These are phyloP conservation scores for Cytospora piceicola DNA, from an alignment of 2,329 filamentous ascomycete species.

Conservation along the genomic window DNA sequence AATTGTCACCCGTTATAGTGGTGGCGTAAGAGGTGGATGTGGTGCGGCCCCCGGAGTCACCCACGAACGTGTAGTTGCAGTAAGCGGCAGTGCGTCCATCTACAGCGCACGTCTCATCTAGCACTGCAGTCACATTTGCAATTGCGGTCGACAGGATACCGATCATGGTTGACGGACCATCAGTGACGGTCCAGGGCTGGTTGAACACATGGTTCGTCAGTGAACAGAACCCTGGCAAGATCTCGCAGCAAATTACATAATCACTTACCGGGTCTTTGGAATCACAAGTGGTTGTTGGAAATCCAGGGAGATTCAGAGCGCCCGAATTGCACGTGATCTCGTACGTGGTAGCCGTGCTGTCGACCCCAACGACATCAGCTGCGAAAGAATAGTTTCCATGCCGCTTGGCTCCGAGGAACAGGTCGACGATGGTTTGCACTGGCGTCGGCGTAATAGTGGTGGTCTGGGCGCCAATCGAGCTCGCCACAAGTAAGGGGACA, in stretches of 20 bases:
- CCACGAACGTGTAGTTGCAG: constrained; percentile 5
- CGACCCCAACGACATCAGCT: neutral
- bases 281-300: constrained; percentile 6
- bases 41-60: neutral
- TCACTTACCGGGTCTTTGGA: neutral
- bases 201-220: neutral
- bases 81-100: neutral
- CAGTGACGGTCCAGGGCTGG: neutral
- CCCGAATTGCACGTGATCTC: neutral
- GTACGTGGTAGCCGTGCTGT: neutral
- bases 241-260: neutral
- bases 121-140: neutral
- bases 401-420: neutral
- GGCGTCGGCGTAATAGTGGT: neutral
- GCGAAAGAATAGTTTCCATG: neutral
- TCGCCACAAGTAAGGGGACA: no score
- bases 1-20: neutral
- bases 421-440: neutral
- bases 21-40: constrained; percentile 4
- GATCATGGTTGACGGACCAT: neutral
- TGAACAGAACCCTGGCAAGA: neutral
- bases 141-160: constrained; percentile 5
- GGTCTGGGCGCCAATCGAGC: no score
- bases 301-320: constrained; percentile 1
- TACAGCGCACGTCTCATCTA: neutral